Evolutionary conservation across 805 yeast genomes (phyloP).

Genomic region (Monosporozyma unispora): DNA sequence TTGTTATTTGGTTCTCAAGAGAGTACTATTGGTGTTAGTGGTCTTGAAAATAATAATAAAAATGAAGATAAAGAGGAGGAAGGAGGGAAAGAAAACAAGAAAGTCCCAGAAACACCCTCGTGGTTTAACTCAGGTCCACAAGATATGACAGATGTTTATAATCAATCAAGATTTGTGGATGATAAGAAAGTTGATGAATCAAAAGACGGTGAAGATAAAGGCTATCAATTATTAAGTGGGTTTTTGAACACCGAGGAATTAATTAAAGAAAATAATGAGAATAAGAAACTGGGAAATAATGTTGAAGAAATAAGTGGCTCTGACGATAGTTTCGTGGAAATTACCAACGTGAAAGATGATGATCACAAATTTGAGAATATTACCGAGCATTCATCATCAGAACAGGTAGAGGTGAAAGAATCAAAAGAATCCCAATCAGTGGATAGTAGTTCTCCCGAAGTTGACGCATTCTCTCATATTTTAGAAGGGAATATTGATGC

Average conservation of each 20-base stretch:
- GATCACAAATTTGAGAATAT: neutral
- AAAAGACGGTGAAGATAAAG: slow-evolving; percentile 5
- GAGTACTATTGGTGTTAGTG: neutral
- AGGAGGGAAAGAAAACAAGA: slow-evolving; percentile 5
- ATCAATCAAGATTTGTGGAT: slow-evolving; percentile 12
- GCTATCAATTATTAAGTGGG: slow-evolving; percentile 14
- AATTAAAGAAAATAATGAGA: slow-evolving; percentile 1
- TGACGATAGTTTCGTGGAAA: neutral
- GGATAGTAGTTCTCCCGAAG: no score
- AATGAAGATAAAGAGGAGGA: neutral
- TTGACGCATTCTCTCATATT: no score
- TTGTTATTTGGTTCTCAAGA: neutral
- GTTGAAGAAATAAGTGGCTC: neutral
- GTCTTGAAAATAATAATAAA: neutral
- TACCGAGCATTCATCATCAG: neutral
- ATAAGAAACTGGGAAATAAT: neutral
- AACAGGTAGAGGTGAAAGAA: neutral
- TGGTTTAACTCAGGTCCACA: slow-evolving; percentile 21
- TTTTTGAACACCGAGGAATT: slow-evolving; percentile 12
- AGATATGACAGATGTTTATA: neutral
- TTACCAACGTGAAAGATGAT: neutral
- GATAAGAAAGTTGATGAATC: slow-evolving; percentile 8
- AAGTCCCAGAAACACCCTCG: slow-evolving; percentile 21
- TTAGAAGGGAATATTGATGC: no score
- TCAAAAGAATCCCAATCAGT: neutral